Evolutionary conservation across 805 yeast species (phyloP).

Genomic region (Saccharomyces eubayanus): DNA sequence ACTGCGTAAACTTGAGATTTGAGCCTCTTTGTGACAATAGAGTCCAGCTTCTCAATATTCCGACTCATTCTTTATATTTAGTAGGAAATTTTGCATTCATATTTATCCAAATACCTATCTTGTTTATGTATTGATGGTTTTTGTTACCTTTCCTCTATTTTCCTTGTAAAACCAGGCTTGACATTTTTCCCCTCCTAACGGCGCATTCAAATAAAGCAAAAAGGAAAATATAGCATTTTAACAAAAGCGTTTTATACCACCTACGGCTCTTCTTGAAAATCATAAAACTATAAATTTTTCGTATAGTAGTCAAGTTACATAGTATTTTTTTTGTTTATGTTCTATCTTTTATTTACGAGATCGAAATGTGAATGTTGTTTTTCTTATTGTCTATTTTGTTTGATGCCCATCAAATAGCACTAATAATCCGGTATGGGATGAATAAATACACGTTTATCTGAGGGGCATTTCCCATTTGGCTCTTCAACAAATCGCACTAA

Average conservation of each 20-base stretch:
- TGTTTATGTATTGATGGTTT: background rate
- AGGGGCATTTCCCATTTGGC: background rate
- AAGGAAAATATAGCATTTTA: too few relatives aligned
- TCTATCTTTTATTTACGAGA: background rate
- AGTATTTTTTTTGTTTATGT: background rate
- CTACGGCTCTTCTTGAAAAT: background rate
- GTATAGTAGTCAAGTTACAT: background rate
- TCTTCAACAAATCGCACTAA: background rate
- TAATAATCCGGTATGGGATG: background rate
- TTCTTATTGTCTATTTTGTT: background rate
- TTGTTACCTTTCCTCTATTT: background rate
- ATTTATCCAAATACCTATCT: background rate
- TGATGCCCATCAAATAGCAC: background rate
- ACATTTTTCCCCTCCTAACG: background rate
- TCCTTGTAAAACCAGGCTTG: background rate
- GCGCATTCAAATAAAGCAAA: background rate
- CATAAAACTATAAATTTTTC: background rate
- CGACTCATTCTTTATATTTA: constrained; percentile 6
- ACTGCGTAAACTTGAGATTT: constrained; percentile 33
- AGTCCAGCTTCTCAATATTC: constrained; percentile 12
- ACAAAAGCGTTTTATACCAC: too few relatives aligned
- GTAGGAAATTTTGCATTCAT: background rate
- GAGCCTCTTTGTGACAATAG: constrained; percentile 10
- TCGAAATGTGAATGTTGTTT: background rate
- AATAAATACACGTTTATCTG: background rate